Base-by-base conservation (phyloP, 2,329 filamentous ascomycete species). In the Fusarium anthophilum region DNA sequence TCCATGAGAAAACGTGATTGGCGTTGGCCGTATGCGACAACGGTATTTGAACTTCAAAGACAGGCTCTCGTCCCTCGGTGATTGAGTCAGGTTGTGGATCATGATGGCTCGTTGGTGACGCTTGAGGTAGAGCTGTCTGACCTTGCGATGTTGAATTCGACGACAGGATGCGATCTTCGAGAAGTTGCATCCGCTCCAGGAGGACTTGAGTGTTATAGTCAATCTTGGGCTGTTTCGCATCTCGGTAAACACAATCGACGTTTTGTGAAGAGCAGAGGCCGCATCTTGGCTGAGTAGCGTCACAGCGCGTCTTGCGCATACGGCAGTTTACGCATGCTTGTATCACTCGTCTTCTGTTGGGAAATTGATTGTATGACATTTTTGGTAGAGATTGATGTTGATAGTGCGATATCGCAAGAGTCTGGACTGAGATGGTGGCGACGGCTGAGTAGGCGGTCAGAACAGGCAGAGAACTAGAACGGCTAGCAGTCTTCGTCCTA, bases 301-400 rank as follows among this genome's bases (percentile, higher is more conserved):
- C 79, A 48, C 79, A 81, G 5, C 79, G 75, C 6, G 76, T 79
- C 65, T 81, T 81, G 30, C 79, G 77, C n/a, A 72, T 66, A 10
- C 79, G 76, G 50, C 79, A 81, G 20, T 79, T 79, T 5, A 73
- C 73, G 38, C 79, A 81, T 28, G 79, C 79, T 55, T 81, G 79
- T 26, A 54, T 58, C 1, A 74, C 72, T 7, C 72, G 58, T 11
- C 70, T 57, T 3, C 72, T 37, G 2, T 63, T 48, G 3, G 70
- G 70, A 9, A 74, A 74, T 22, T 58, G 53, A 35, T 10, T 59
- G n/a, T 66, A 66, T 39, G 64, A 17, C 64, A 66, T 66, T 51
- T 28, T 64, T 22, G 15, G 17, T 18, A 17, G 28, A 30, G 44
- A 15, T 4, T n/a, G 22, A 5, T 13, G 10, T 35, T 11, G 4